Base-by-base conservation (phyloP, 2,329 filamentous ascomycete species). In the Fusarium heterosporum region DNA sequence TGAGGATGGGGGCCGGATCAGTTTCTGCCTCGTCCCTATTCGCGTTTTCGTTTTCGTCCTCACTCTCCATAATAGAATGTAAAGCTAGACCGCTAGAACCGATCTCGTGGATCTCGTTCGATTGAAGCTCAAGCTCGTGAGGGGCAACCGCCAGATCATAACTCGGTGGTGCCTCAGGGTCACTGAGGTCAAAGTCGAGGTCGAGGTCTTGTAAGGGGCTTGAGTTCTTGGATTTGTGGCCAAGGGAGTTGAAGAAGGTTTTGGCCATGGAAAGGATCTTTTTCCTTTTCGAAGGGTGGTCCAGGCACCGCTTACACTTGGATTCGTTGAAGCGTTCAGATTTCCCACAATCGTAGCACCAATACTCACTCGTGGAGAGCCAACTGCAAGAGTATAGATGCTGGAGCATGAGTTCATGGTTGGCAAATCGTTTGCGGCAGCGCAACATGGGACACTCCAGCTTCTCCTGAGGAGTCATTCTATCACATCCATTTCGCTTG, bases 331-430 rank as follows among this genome's bases (percentile, higher is more conserved):
- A 85, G 36, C 78, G 78, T 72, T 87, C 85, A 55, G 82, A 77
- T 68, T 79, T 81, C 71, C 78, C 81, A 70, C 85, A 85, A 36
- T 86, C 81, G 70, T 84, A 86, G 71, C 85, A 87, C 78, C 83
- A 82, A 67, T 87, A 87, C 76, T 87, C 82, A 57, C 83, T 83
- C 5, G 78, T 79, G 26, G 78, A 72, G 30, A 87, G 79, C 69
- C 83, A 78, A 29, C 78, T 76, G 70, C 84, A 86, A 38, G 73
- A 74, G 58, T 82, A 81, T 11, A 87, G 76, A 64, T 87, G 85
- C 68, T 79, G 81, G 48, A 87, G 78, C 85, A 87, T 85, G 56
- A 78, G 64, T 73, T 87, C 84, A 68, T 87, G 85, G 72, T 81
- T 79, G 16, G 78, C 72, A 71, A 86, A 86, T 10, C 75, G 80